These are phyloP conservation scores for Adansonia madagascariensis DNA, from an alignment of 441 rosid genomes.

Conservation along the genomic window DNA sequence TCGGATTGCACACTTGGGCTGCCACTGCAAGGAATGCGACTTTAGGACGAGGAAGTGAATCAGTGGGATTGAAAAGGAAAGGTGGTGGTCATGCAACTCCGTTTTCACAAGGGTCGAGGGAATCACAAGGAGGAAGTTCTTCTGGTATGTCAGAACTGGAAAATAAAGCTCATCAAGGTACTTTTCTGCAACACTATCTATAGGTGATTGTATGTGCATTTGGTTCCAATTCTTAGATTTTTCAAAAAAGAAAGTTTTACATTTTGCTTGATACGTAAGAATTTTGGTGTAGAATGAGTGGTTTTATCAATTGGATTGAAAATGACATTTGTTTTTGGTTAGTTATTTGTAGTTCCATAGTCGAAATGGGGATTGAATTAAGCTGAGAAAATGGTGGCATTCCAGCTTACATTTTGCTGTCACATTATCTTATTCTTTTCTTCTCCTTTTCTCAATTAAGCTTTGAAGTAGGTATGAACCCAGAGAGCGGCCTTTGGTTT, in stretches of 20 bases:
- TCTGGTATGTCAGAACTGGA: conserved; percentile 64
- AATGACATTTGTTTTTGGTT: too few relatives aligned
- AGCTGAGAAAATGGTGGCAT: not conserved
- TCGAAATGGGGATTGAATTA: not conserved
- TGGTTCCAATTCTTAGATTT: not conserved
- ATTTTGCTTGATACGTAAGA: not conserved
- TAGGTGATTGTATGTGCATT: conserved; percentile 9
- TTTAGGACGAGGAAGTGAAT: conserved; percentile 22
- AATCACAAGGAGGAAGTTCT: conserved; percentile 63
- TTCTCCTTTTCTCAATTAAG: not conserved
- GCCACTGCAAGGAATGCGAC: conserved; percentile 37
- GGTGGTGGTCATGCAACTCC: conserved; percentile 27
- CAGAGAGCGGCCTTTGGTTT: not conserved
- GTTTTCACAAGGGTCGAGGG: conserved; percentile 54
- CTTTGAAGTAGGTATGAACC: not conserved
- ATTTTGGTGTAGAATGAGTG: not conserved
- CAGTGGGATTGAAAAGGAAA: conserved; percentile 14
- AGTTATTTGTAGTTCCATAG: not conserved
- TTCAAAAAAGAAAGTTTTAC: not conserved
- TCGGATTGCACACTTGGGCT: conserved; percentile 47
- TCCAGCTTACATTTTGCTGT: not conserved
- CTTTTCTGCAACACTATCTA: conserved; percentile 20
- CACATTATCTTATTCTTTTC: not conserved
- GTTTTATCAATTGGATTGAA: not conserved
- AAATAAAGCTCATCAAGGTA: conserved; percentile 64